Base-by-base conservation (phyloP, 768 basidiomycete species). In the Macrolepiota fuliginosa region DNA sequence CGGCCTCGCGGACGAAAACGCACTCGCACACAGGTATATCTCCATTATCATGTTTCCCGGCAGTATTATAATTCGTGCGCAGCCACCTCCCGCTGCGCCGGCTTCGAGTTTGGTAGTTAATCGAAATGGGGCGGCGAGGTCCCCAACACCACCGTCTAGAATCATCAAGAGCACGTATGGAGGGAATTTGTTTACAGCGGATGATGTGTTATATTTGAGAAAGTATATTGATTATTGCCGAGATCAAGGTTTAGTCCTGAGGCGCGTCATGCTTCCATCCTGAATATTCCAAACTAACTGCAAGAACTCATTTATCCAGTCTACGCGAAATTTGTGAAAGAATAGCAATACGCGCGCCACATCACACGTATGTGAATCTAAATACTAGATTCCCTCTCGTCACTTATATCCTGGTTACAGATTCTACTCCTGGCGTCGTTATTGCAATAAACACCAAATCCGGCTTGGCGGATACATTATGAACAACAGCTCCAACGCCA, bases 361-460 rank as follows among this genome's bases (percentile, higher is more conserved):
- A 94, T 73, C 92, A 94, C 73, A 93, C 92, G 90, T 92, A 77
- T 67, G 86, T 66, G 51, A 13, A 25, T 59, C 22, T 19, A 6
- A 7, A 7, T 32, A 7, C 24, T n/a, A 40, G 22, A 58, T 22
- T 51, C 10, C 19, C 49, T 22, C 11, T 59, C 46, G 54, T 32
- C 35, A 56, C 55, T 64, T n/a, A 64, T 0, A 12, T n/a, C 17
- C 29, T 32, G 7, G 15, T 25, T 45, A 10, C 58, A 93, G 91
- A 11, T 94, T 94, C 71, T 94, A 92, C 70, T 94, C 92, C 1
- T 94, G 92, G 92, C 83, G 92, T 42, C 85, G 92, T 47, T 94
- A 94, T 68, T 94, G 92, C 76, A 94, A 94, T 71, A 94, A 94
- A 69, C 92, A 94, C 71, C 91, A 94, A 72, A 94, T 94, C 54